These are phyloP conservation scores for Botrytis fragariae DNA, from an alignment of 2,329 filamentous ascomycete genomes.

Conservation along the genomic window DNA sequence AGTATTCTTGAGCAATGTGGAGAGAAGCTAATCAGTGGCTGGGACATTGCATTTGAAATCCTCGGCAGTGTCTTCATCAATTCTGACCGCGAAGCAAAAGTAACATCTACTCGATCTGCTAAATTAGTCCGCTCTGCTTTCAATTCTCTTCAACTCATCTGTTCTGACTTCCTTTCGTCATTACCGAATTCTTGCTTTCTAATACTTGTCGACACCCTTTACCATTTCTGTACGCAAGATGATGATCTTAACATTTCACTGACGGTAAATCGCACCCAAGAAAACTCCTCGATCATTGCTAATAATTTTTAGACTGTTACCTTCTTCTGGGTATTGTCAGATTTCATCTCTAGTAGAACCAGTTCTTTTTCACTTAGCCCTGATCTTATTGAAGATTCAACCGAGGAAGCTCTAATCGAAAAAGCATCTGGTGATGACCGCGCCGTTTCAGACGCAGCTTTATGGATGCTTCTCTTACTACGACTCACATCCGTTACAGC, in stretches of 20 bases:
- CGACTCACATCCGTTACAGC: slow-evolving; percentile 69
- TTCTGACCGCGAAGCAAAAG: slow-evolving; percentile 25
- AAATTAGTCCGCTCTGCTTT: slow-evolving; percentile 84
- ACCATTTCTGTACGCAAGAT: slow-evolving; percentile 82
- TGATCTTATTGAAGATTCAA: slow-evolving; percentile 52
- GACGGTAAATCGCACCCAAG: slow-evolving; percentile 61
- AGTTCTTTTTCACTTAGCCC: slow-evolving; percentile 57
- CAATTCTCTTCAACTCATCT: slow-evolving; percentile 84
- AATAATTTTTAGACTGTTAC: slow-evolving; percentile 67
- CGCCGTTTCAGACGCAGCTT: slow-evolving; percentile 62
- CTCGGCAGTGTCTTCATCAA: slow-evolving; percentile 74
- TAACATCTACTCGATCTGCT: slow-evolving; percentile 56
- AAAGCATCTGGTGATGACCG: slow-evolving; percentile 59
- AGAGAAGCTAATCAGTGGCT: slow-evolving; percentile 77
- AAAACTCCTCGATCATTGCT: slow-evolving; percentile 19
- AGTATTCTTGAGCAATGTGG: slow-evolving; percentile 84
- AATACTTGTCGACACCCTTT: slow-evolving; percentile 80
- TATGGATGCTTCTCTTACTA: slow-evolving; percentile 76
- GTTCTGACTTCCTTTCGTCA: slow-evolving; percentile 85
- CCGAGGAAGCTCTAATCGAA: slow-evolving; percentile 56
- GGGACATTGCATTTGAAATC: slow-evolving; percentile 82
- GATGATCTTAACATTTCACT: slow-evolving; percentile 94
- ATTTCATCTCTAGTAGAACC: slow-evolving; percentile 69
- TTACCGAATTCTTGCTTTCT: slow-evolving; percentile 69
- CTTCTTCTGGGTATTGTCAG: slow-evolving; percentile 93